Percentiles rank a stretch among this genome's conserved stretches.
These are phyloP conservation scores for Phoma sp. DNA, from an alignment of 2,329 filamentous ascomycete species.

Conservation along the genomic window DNA sequence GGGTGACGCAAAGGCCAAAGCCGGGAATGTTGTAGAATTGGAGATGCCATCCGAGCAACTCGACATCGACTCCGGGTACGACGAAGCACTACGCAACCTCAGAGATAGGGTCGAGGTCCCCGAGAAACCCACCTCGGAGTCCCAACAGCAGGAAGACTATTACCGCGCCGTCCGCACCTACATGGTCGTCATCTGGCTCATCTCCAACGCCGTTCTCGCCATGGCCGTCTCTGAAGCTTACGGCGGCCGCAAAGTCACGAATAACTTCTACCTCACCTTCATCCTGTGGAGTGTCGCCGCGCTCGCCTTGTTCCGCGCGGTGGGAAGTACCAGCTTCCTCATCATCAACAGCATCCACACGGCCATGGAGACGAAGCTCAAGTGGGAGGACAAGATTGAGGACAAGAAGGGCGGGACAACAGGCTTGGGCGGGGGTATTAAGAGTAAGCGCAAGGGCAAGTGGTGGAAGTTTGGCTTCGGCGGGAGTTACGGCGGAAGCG, in stretches of 20 bases:
- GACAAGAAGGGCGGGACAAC: constrained; percentile 37
- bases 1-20: constrained; percentile 80
- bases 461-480: constrained; percentile 24
- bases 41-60: constrained; percentile 99
- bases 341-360: constrained; percentile 84
- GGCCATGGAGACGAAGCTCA: constrained; percentile 84
- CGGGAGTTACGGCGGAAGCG: constrained; percentile 25
- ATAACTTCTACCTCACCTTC: constrained; percentile 91
- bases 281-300: constrained; percentile 91
- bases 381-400: constrained; percentile 53
- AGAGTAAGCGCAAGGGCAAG: constrained; percentile 33
- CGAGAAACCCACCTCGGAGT: constrained; percentile 66
- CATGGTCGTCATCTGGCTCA: constrained; percentile 96
- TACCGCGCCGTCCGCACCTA: constrained; percentile 97
- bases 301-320: constrained; percentile 84
- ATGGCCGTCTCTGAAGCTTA: constrained; percentile 94
- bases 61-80: constrained; percentile 97
- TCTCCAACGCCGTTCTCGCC: constrained; percentile 87
- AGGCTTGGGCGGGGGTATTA: constrained; percentile 36
- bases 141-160: constrained; percentile 96
- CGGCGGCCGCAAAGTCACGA: constrained; percentile 70
- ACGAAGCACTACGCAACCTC: constrained; percentile 94
- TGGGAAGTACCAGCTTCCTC: constrained; percentile 82
- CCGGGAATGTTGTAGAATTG: constrained; percentile 80
- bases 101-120: constrained; percentile 90